Conservation (phyloP, 371 early-diverging fungal genomes). For the Mucor plumbeus region DNA sequence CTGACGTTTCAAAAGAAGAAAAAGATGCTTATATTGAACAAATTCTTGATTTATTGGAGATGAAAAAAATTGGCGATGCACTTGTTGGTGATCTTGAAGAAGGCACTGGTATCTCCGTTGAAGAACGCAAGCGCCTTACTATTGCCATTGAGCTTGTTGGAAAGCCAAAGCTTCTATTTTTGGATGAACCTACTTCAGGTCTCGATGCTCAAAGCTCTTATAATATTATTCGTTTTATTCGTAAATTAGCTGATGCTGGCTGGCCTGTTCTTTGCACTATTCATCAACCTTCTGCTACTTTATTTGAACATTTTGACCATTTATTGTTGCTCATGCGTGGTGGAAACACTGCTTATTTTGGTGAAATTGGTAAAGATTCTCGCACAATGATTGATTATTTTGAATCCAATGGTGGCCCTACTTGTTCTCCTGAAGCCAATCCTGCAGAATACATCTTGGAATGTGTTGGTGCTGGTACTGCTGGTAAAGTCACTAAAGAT, state of each 20-base stretch:
- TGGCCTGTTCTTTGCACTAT: constrained; percentile 80
- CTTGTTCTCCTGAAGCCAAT: constrained; percentile 62
- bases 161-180: constrained; percentile 76
- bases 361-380: constrained; percentile 68
- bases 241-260: constrained; percentile 71
- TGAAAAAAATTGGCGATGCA: constrained; percentile 65
- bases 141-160: constrained; percentile 78
- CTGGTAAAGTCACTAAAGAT: constrained; percentile 57
- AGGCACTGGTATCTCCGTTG: constrained; percentile 66
- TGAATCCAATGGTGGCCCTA: constrained; percentile 63
- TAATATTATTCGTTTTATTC: constrained; percentile 75
- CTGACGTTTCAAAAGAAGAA: constrained; percentile 59
- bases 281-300: constrained; percentile 83
- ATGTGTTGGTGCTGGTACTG: constrained; percentile 64
- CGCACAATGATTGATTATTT: constrained; percentile 64
- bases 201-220: constrained; percentile 70
- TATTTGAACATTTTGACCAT: constrained; percentile 85
- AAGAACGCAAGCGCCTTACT: constrained; percentile 70
- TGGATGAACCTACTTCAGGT: constrained; percentile 90
- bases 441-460: constrained; percentile 79
- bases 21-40: constrained; percentile 72
- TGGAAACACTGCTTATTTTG: constrained; percentile 81
- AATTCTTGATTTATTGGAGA: constrained; percentile 67
- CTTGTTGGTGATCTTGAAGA: constrained; percentile 61
- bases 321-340: constrained; percentile 72